phyloP scores from a whole-genome alignment of 176 grass and related monocot species.

The Zoysia japonica region DNA sequence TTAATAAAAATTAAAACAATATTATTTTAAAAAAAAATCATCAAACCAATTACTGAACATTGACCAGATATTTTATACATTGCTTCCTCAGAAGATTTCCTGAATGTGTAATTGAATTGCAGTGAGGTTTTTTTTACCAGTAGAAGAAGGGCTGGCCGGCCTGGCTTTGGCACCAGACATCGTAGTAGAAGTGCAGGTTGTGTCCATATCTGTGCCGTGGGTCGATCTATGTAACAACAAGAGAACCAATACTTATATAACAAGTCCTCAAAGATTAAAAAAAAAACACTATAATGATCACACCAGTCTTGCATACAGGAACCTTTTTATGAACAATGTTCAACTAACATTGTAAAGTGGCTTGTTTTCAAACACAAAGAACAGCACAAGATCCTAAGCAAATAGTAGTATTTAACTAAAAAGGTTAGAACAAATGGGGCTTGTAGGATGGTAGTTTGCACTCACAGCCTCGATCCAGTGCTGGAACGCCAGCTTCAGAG shows the following conservation, averaged over 20 bases:
- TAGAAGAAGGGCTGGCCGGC: slow-evolving; percentile 98
- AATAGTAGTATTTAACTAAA: background rate
- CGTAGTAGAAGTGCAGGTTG: slow-evolving; percentile 91
- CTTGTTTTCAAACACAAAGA: slow-evolving; percentile 27
- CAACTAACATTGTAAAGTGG: slow-evolving; percentile 21
- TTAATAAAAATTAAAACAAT: too few species aligned
- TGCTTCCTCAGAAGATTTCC: background rate
- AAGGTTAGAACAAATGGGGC: background rate
- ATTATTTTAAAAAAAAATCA: too few species aligned
- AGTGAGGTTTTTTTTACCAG: slow-evolving; percentile 59
- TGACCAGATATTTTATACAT: slow-evolving; percentile 1
- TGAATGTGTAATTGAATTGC: background rate
- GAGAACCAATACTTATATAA: background rate
- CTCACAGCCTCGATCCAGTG: slow-evolving; percentile 99
- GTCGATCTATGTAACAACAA: slow-evolving; percentile 61
- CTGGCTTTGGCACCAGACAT: slow-evolving; percentile 69
- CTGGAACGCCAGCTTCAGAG: slow-evolving; percentile 86
- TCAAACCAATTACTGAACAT: background rate
- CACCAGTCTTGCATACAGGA: background rate
- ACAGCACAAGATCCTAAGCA: slow-evolving; percentile 18
- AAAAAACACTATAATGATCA: too few species aligned
- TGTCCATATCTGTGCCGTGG: slow-evolving; percentile 94
- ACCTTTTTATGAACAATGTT: slow-evolving; percentile 3
- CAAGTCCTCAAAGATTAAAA: too few species aligned
- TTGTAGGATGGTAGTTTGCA: slow-evolving; percentile 38